Evolutionary conservation across 2,329 filamentous ascomycete genomes (phyloP), one percentile per base, ranked within the genome.

Genomic region (Blastomyces emzantsi): DNA sequence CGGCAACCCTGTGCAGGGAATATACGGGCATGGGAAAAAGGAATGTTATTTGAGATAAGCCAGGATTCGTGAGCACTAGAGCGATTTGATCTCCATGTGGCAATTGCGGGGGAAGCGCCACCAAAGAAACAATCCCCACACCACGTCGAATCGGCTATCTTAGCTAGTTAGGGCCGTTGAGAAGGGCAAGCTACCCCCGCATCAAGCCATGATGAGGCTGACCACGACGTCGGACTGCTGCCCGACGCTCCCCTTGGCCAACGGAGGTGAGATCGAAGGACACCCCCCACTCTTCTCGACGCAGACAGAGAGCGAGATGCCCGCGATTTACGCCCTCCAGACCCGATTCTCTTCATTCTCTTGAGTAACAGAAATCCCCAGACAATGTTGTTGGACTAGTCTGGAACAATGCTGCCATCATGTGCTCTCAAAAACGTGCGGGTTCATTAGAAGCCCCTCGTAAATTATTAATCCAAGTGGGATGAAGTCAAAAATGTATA

Each of bases 321-420:
- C 45, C 45, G 45, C 45, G 45, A 49, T 49, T 49, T 49, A 49
- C 45, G 45, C 45, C 45, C n/a, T 22, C n/a, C 8, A 22, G 45
- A 11, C 52, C 28, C 28, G 19, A 56, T 56, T 56, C 33, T 36
- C 7, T 36, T 9, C 8, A 17, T 22, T 36, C 33, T 6, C 7
- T 9, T 56, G 52, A 56, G 28, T 56, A 56, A 56, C 52, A 56
- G 28, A 30, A 56, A 49, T 49, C 52, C 17, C n/a, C 52, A 36
- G 28, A 56, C 36, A 4, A 17, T 2, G 9, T n/a, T 36, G 11
- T 36, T 17, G 11, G 52, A 55, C 52, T 30, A 33, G 28, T 3
- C 52, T n/a, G n/a, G 52, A 47, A 47, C 45, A 47, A 41, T 9
- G 9, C 33, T 57, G 30, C 22, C n/a, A 43, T 11, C 55, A n/a